Conservation (phyloP, 495 filamentous ascomycete genomes). For the Penicillium coprophilum region DNA sequence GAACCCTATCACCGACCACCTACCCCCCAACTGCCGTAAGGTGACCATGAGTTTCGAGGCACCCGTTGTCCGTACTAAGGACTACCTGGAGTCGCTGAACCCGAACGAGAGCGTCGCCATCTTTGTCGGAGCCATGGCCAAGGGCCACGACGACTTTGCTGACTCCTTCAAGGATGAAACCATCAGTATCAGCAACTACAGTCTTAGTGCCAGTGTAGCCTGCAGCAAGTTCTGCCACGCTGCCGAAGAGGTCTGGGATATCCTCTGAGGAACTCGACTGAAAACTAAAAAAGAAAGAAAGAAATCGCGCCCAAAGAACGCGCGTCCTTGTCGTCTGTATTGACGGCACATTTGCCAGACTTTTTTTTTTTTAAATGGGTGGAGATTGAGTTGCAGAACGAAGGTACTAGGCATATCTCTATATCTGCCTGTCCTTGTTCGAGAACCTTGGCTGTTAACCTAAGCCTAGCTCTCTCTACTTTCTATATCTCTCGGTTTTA, state of each 20-base stretch:
- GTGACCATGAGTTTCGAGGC: conserved; percentile 92
- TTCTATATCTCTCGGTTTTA: conserved; percentile 13
- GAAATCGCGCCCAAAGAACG: conserved; percentile 18
- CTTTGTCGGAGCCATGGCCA: conserved; percentile 98
- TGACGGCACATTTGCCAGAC: conserved; percentile 13
- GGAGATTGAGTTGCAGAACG: conserved; percentile 10
- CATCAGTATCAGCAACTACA: conserved; percentile 97
- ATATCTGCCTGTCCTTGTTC: conserved; percentile 1
- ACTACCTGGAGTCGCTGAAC: conserved; percentile 78
- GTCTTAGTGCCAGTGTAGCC: conserved; percentile 91
- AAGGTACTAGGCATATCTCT: not conserved
- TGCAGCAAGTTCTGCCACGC: conserved; percentile 99
- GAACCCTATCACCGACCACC: conserved; percentile 95
- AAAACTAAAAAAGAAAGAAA: not conserved
- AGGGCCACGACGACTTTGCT: conserved; percentile 92
- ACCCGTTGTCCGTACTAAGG: conserved; percentile 77
- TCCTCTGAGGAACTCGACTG: conserved; percentile 58
- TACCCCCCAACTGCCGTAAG: conserved; percentile 96
- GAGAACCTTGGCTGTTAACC: conserved; percentile 13
- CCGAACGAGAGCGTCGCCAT: conserved; percentile 92
- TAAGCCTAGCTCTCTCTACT: conserved; percentile 8
- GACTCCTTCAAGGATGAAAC: conserved; percentile 93
- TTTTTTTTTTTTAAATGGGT: conserved; percentile 21
- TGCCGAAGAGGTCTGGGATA: conserved; percentile 93
- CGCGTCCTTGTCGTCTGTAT: conserved; percentile 14